phyloP scores from a whole-genome alignment of 2,329 filamentous ascomycete species.

The Ceratocystis cacaofunesta region DNA sequence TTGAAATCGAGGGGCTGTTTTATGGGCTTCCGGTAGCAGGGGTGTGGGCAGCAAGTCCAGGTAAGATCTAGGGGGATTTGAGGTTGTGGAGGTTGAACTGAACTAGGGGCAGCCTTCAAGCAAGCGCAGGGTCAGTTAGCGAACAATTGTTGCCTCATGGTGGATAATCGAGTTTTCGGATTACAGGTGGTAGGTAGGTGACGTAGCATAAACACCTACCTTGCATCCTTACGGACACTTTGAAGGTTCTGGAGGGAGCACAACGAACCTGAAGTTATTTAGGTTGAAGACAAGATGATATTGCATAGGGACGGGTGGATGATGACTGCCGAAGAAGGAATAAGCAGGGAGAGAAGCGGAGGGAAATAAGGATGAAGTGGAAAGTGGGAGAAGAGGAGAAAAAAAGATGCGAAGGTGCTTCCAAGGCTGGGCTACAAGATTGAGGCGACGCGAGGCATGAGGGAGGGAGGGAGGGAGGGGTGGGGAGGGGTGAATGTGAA shows the following conservation, averaged over 20 bases:
- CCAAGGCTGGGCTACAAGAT: background rate
- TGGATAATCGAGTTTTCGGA: background rate
- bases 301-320: background rate
- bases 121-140: slow-evolving; percentile 7
- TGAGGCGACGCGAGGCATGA: background rate
- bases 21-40: slow-evolving; percentile 7
- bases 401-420: background rate
- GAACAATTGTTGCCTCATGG: background rate
- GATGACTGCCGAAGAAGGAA: background rate
- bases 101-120: slow-evolving; percentile 1
- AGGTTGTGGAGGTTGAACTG: background rate
- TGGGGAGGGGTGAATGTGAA: background rate
- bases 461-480: background rate
- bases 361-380: background rate
- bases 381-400: background rate
- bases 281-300: background rate
- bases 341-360: background rate
- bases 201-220: background rate
- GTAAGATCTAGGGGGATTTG: slow-evolving; percentile 1
- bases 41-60: background rate
- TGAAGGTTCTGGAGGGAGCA: background rate
- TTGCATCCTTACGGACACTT: background rate
- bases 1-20: slow-evolving; percentile 16
- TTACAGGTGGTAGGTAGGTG: background rate
- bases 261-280: background rate